These are phyloP conservation scores for Fusarium subglutinans DNA, from an alignment of 2,329 filamentous ascomycete genomes.

Conservation along the genomic window DNA sequence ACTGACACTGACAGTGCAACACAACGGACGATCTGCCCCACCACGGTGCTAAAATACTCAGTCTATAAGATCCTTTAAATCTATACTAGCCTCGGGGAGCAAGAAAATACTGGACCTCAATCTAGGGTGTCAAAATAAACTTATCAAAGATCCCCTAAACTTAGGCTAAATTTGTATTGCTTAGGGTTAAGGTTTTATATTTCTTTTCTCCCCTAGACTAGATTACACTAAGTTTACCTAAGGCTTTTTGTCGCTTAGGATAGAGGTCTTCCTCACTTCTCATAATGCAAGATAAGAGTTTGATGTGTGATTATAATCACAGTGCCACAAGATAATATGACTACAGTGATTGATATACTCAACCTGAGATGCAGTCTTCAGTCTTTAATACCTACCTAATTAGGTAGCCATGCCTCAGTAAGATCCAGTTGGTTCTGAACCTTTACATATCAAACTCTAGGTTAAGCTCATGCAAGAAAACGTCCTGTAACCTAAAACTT, in stretches of 20 bases:
- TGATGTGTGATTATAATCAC: background rate
- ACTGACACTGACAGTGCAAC: slow-evolving; percentile 29
- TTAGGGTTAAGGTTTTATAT: too few species aligned
- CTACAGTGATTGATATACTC: background rate
- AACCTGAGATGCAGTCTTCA: background rate
- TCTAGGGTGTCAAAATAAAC: too few species aligned
- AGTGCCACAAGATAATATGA: background rate
- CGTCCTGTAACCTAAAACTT: background rate
- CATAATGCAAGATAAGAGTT: background rate
- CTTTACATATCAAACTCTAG: background rate
- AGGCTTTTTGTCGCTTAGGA: too few species aligned
- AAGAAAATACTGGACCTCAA: too few species aligned
- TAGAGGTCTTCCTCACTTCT: too few species aligned
- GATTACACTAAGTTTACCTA: too few species aligned
- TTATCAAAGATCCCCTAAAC: too few species aligned
- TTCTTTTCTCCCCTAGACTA: too few species aligned
- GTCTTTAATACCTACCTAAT: background rate
- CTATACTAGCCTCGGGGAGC: too few species aligned
- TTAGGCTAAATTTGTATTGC: too few species aligned
- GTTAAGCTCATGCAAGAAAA: slow-evolving; percentile 6
- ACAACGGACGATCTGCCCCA: slow-evolving; percentile 32
- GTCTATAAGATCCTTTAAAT: too few species aligned
- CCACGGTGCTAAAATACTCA: too few species aligned
- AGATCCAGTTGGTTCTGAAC: background rate
- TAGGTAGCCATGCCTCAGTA: background rate